Conservation (phyloP, 2,329 filamentous ascomycete genomes). For the Alternaria brassicae region DNA sequence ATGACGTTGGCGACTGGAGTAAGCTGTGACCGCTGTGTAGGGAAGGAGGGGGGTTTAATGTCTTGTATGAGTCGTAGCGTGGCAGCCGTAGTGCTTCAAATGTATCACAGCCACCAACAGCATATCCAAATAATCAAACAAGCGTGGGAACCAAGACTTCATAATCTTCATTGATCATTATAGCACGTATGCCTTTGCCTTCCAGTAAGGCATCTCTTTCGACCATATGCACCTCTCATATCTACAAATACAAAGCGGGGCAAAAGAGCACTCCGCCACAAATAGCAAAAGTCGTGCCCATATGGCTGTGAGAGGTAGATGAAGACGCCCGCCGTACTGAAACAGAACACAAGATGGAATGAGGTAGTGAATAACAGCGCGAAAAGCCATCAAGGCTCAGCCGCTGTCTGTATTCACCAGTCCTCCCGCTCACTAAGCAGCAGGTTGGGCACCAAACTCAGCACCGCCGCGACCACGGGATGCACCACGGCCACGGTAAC, state of each 20-base stretch:
- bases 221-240: slow-evolving; percentile 2
- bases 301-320: slow-evolving; percentile 14
- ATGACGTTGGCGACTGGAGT: too few relatives aligned
- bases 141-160: neutral
- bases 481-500: slow-evolving; percentile 56
- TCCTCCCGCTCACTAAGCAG: slow-evolving; percentile 22
- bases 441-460: slow-evolving; percentile 33
- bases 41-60: neutral
- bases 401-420: neutral
- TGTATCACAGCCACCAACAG: neutral
- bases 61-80: neutral
- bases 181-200: slow-evolving; percentile 9
- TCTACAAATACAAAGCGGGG: slow-evolving; percentile 18
- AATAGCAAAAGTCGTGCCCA: slow-evolving; percentile 19
- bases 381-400: neutral
- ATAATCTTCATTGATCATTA: slow-evolving; percentile 12
- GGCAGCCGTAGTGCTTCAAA: neutral
- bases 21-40: too few relatives aligned
- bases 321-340: slow-evolving; percentile 2
- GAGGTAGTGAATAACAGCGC: neutral
- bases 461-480: slow-evolving; percentile 38
- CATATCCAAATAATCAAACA: neutral
- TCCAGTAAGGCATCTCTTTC: too few relatives aligned
- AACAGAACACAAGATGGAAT: slow-evolving; percentile 7
- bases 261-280: slow-evolving; percentile 5